phyloP scores from a whole-genome alignment of 768 basidiomycete species.

The Pisolithus microcarpus region DNA sequence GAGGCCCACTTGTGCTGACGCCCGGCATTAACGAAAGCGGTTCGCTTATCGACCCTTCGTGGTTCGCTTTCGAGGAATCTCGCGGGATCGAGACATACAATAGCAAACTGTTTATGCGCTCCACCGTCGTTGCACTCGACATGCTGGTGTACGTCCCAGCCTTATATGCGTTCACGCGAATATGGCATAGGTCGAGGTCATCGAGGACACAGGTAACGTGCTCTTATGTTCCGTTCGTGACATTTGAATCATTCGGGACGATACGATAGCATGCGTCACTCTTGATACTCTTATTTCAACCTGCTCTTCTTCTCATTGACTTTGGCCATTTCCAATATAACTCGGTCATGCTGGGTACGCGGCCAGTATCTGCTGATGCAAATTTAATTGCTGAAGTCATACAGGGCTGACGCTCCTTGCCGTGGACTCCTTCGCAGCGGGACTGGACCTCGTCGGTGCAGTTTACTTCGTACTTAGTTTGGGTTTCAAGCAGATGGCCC shows the following conservation, averaged over 20 bases:
- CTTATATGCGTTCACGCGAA: constrained; percentile 53
- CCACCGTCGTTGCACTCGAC: constrained; percentile 65
- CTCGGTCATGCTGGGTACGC: constrained; percentile 81
- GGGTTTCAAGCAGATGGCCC: constrained; percentile 92
- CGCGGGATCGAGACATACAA: constrained; percentile 62
- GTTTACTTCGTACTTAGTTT: constrained; percentile 78
- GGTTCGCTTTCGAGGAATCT: constrained; percentile 67
- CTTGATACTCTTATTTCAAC: constrained; percentile 71
- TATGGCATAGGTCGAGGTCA: constrained; percentile 65
- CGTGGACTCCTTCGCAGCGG: constrained; percentile 60
- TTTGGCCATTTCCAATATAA: constrained; percentile 97
- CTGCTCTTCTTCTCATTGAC: constrained; percentile 77
- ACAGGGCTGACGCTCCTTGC: constrained; percentile 64
- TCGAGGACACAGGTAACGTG: constrained; percentile 66
- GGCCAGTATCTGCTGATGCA: constrained; percentile 1
- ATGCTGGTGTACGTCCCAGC: constrained; percentile 69
- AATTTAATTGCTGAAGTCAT: not conserved
- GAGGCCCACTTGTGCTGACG: constrained; percentile 1
- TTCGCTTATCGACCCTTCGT: constrained; percentile 42
- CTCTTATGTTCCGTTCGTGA: not conserved
- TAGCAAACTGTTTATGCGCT: constrained; percentile 75
- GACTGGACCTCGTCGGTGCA: constrained; percentile 68
- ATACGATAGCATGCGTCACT: constrained; percentile 44
- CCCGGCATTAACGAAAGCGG: constrained; percentile 32
- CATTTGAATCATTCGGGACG: not conserved